Evolutionary conservation across 176 grass and related monocot genomes (phyloP), one percentile per base, ranked within the genome.

Genomic region (Musa schizocarpa): DNA sequence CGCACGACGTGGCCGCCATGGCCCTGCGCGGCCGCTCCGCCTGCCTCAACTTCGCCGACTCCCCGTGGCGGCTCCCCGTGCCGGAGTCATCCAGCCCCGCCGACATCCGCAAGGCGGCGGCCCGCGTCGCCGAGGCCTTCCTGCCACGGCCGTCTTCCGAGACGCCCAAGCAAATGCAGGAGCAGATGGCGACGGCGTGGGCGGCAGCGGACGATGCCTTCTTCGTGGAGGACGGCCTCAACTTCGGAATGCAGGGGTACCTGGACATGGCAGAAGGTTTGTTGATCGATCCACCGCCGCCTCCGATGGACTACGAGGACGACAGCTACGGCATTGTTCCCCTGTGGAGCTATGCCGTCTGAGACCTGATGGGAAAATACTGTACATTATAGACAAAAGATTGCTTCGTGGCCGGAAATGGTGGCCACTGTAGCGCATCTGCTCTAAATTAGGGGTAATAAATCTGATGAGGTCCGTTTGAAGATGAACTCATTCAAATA

Each of bases 21-120:
- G 82, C 86, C 48, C 84, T 93, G 24, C 93, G 90, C 11, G 93
- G 87, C 11, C 87, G 81, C 27, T 78, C 79, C 13, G 93, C 93
- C 2, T 93, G 93, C 84, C 90, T 97, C 81, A 97, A 97, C 72
- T 97, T 97, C 70, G 93, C 93, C 2, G 93, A 97, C 82, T 97
- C 90, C 43, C 83, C 93, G 0, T 67, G 80, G 1, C 62, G 63
- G 57, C 79, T 92, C 68, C 81, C 54, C 3, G 77, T 90, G 26
- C 87, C 90, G 2, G 1, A 72, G 25, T 89, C 85, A 20, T 73
- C 86, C 6, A 61, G 74, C 9, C 89, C 82, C 20, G 84, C 86
- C 29, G 83, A 89, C 51, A 90, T 97, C 75, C 87, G 76, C 1
- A 76, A 64, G 21, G 87, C 90, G 1, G 90, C 90, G 1, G 87